Percentiles rank a stretch among this genome's conserved stretches.
These are phyloP conservation scores for Lonicera japonica DNA, from an alignment of 129 eudicot species.

Conservation along the genomic window DNA sequence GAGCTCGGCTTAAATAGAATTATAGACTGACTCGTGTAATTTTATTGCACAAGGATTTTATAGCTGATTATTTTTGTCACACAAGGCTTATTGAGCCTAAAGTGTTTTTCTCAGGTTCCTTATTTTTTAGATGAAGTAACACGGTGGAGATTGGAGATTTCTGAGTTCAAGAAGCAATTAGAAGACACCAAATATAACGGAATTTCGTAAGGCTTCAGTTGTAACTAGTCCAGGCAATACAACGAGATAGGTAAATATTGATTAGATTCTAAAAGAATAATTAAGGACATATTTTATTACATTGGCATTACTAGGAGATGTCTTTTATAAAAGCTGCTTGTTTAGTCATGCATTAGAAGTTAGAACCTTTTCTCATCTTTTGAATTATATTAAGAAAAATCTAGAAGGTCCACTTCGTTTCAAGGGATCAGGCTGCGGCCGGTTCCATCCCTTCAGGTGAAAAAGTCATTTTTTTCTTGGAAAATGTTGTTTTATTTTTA, in stretches of 20 bases:
- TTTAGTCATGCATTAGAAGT: not conserved
- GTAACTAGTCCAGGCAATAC: conserved; percentile 99
- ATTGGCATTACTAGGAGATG: too few relatives aligned
- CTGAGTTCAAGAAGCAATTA: conserved; percentile 81
- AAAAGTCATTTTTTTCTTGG: too few relatives aligned
- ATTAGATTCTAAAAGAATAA: not conserved
- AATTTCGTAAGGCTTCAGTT: conserved; percentile 68
- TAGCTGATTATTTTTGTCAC: not conserved
- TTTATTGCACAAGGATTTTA: not conserved
- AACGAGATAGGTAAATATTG: conserved; percentile 74
- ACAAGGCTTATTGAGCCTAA: not conserved
- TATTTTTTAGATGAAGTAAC: conserved; percentile 93
- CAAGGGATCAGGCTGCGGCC: too few relatives aligned
- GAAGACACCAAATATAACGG: conserved; percentile 81
- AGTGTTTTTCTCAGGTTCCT: conserved; percentile 64
- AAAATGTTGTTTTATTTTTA: too few relatives aligned
- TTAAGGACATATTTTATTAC: not conserved
- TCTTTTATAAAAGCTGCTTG: not conserved
- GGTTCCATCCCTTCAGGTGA: too few relatives aligned
- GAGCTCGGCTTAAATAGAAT: too few relatives aligned
- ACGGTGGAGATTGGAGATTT: conserved; percentile 95
- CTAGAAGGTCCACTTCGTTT: too few relatives aligned
- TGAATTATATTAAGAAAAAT: too few relatives aligned
- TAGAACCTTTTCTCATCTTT: not conserved
- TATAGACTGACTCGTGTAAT: too few relatives aligned